Conservation (phyloP, 441 rosid species). For the Isatis lusitanica region DNA sequence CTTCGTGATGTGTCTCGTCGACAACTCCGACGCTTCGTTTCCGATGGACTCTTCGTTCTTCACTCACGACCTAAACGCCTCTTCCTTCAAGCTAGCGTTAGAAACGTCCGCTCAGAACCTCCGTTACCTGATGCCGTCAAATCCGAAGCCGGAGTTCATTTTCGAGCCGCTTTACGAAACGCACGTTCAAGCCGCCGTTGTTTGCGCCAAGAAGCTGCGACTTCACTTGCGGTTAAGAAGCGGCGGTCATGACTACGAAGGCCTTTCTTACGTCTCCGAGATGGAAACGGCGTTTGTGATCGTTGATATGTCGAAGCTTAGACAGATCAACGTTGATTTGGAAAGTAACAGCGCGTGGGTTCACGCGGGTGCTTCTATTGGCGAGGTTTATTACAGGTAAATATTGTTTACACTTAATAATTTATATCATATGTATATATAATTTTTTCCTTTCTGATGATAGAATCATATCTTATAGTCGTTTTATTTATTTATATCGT, state of each 20-base stretch:
- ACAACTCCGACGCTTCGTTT: constrained; percentile 33
- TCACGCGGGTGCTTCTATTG: constrained; percentile 47
- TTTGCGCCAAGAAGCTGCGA: constrained; percentile 38
- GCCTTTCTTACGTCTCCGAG: constrained; percentile 43
- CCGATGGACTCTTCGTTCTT: constrained; percentile 36
- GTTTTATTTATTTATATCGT: neutral
- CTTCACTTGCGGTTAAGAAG: constrained; percentile 47
- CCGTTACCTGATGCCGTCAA: constrained; percentile 38
- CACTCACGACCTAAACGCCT: constrained; percentile 35
- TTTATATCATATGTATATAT: neutral
- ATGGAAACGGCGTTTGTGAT: constrained; percentile 39
- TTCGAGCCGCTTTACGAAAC: constrained; percentile 45
- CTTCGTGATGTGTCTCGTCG: constrained; percentile 38
- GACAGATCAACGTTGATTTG: constrained; percentile 37
- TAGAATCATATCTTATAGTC: neutral
- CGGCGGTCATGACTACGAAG: constrained; percentile 46
- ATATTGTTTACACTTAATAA: neutral
- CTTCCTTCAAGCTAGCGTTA: constrained; percentile 30
- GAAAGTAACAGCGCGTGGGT: constrained; percentile 48
- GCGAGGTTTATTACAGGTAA: constrained; percentile 47
- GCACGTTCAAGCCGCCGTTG: constrained; percentile 47
- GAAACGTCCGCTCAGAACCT: constrained; percentile 42
- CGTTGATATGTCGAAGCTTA: constrained; percentile 44
- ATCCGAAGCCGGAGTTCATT: constrained; percentile 43
- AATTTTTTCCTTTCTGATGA: neutral